Evolutionary conservation across 2,329 filamentous ascomycete genomes (phyloP), one percentile per base, ranked within the genome.

Genomic region (Colletotrichum destructivum): DNA sequence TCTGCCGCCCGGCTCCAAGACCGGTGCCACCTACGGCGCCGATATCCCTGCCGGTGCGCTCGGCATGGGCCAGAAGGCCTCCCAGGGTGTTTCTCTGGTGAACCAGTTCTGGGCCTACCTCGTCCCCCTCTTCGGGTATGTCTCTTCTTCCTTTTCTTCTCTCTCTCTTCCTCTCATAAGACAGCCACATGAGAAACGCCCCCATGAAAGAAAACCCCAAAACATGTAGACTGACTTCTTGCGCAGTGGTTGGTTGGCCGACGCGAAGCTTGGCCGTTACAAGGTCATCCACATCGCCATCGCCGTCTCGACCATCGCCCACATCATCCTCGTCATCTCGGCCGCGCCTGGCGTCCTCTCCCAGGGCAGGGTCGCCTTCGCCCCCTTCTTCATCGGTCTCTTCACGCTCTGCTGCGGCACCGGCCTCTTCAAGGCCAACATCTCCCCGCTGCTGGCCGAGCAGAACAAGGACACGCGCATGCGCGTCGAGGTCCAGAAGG

Each of bases 381-480:
- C 84, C 1, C 90, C 88, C 62, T 92, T 94, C 76, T 87, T 94
- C 77, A 88, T 94, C 78, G 92, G 92, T n/a, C 82, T 87, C 42
- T 77, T 87, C 44, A 77, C 78, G 31, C 84, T 88, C 49, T 85
- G 86, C 75, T 80, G 94, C 40, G 93, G 93, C 54, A 94, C 92
- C 1, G 93, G 93, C 73, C 92, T 93, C 77, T 94, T 95, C 88
- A 96, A 95, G 85, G 89, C 91, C 74, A 95, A 95, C 78, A 92
- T 95, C 54, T 90, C 91, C 0, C 91, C 92, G 0, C 83, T 94
- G 21, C 88, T 94, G 67, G 91, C 91, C 23, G 92, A 94, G 77
- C 92, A 94, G 80, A 91, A 92, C 79, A 85, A 84, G 44, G 88
- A 90, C 69, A 86, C 84, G 4, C 87, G 85, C 72, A 87, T 90